Evolutionary conservation across 768 basidiomycete species (phyloP), one percentile per base, ranked within the genome.

Genomic region (Podaxis mareebaensis): DNA sequence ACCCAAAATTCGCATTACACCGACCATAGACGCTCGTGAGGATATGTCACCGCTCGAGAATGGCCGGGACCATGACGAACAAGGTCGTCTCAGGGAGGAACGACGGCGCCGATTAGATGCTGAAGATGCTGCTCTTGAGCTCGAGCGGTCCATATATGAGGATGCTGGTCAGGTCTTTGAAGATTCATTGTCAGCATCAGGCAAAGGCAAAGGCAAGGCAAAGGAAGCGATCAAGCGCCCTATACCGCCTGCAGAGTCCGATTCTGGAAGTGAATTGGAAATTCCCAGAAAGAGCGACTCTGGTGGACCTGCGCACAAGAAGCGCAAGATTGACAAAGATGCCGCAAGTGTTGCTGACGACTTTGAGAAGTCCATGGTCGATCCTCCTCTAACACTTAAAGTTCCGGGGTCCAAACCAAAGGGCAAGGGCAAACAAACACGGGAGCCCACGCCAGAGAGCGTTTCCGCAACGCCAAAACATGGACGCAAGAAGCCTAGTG

Each of bases 401-500:
- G 69, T 74, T n/a, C 69, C 74, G 20, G 75, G 75, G 53, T 72
- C 78, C 12, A 89, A 84, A 68, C 78, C 76, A 30, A 88, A 86
- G 71, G 82, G 83, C 30, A 87, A 84, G 67, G 76, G 78, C 15
- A 85, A 79, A 71, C 77, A 74, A 63, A 68, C 73, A 54, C 81
- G 85, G 48, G 89, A 87, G 65, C 77, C 77, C 52, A 88, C 85
- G 63, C 77, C 82, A 42, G 90, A 91, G 64, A 88, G 85, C 67
- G 71, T 81, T 5, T 79, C 85, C 13, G 74, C 72, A 11, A 81
- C 85, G 3, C 81, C 84, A 1, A 88, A 82, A 74, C 66, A 72
- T 51, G 63, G 72, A 49, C 85, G 87, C 64, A 91, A 85, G 73
- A 90, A 79, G 71, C 71, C 80, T 33, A 81, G 78, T 12, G 76